Evolutionary conservation across 331 rosid species (phyloP), one percentile per base, ranked within the genome.

Genomic region (Spiraea crenata): DNA sequence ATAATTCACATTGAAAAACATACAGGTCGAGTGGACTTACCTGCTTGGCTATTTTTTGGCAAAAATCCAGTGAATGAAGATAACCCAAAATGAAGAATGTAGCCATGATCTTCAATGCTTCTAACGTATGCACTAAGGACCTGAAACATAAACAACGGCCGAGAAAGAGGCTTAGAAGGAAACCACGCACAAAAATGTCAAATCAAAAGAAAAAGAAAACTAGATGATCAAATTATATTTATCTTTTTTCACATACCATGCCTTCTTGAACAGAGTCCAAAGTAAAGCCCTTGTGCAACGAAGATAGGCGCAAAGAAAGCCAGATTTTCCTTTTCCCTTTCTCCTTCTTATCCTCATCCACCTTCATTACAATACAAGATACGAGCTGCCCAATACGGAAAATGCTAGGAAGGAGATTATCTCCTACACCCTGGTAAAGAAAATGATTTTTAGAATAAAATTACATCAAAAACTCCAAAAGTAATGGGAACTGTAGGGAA

Each of bases 41-140:
- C 90, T 44, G 80, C 69, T 73, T 79, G 68, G 67, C 77, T 77
- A 59, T 71, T 78, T 76, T 82, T 91, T n/a, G 89, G 92, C 80
- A 95, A 80, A 71, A 95, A 95, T 60, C 97, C 99, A 54, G 62
- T 82, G 78, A 95, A 95, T 59, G 88, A 89, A 70, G 95, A 49
- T 73, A 82, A 65, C 60, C 99, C 99, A 89, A 89, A 95, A 85
- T 91, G 91, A 86, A 95, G 99, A 83, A 91, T 89, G 82, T 82
- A 95, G 57, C 99, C 99, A 82, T 95, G 97, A 70, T 95, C 99
- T 83, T 95, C 96, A 58, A 91, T 79, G 80, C 99, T 95, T 81
- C 89, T 95, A 58, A 95, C 87, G 71, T 91, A 95, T 67, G 97
- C 90, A 63, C 85, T 65, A 63, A 91, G 82, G 70, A 95, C 90